Conservation (phyloP, 1,139 yeast genomes). For the Taphrina populina region DNA sequence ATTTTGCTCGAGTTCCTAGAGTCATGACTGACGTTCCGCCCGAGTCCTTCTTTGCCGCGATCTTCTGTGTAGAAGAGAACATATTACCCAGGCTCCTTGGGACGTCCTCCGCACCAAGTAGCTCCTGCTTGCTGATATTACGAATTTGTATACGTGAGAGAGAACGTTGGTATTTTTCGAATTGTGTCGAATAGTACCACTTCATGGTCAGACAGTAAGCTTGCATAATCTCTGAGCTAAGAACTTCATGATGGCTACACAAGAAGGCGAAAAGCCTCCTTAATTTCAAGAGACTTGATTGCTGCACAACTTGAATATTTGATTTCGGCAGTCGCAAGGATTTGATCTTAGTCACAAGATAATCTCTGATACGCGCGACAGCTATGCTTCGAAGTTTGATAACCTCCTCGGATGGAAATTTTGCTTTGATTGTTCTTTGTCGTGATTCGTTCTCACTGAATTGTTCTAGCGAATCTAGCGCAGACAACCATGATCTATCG, state of each 20-base stretch:
- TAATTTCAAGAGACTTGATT: slow-evolving; percentile 56
- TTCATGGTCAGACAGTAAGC: slow-evolving; percentile 86
- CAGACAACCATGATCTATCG: slow-evolving; percentile 36
- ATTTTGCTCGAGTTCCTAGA: slow-evolving; percentile 32
- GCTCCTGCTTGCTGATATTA: slow-evolving; percentile 54
- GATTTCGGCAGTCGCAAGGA: slow-evolving; percentile 55
- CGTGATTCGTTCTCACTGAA: slow-evolving; percentile 33
- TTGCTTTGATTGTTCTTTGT: slow-evolving; percentile 28
- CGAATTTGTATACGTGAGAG: slow-evolving; percentile 62
- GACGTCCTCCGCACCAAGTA: slow-evolving; percentile 51
- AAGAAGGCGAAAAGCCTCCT: slow-evolving; percentile 64
- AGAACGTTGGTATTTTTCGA: slow-evolving; percentile 74
- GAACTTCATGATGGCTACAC: slow-evolving; percentile 54
- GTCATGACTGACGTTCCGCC: slow-evolving; percentile 11
- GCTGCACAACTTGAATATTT: slow-evolving; percentile 71
- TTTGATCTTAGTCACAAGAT: slow-evolving; percentile 63
- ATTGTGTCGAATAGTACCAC: slow-evolving; percentile 84
- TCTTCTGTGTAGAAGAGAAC: slow-evolving; percentile 18
- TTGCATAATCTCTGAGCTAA: slow-evolving; percentile 70
- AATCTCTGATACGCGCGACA: slow-evolving; percentile 73
- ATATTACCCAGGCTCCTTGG: slow-evolving; percentile 21
- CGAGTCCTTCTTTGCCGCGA: slow-evolving; percentile 5
- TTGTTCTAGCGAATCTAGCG: slow-evolving; percentile 36
- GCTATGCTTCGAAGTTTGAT: slow-evolving; percentile 47
- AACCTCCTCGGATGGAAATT: slow-evolving; percentile 34